These are phyloP conservation scores for Pythium monospermum DNA, from an alignment of 352 stramenopile species.

Conservation along the genomic window DNA sequence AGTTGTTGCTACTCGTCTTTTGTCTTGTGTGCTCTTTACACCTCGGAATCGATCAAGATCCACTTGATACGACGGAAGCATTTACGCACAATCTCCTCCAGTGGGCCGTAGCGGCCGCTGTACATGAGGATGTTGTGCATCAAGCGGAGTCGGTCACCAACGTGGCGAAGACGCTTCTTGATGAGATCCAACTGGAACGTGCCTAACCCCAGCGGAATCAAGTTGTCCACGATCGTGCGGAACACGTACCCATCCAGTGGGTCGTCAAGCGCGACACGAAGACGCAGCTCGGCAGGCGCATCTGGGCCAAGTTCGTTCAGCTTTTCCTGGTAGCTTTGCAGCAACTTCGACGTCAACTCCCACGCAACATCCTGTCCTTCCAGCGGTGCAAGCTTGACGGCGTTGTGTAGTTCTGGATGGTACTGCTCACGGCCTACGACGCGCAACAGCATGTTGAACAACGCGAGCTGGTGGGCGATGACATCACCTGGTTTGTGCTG, in stretches of 20 bases:
- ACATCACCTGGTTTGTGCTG: conserved; percentile 82
- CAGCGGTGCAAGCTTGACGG: conserved; percentile 49
- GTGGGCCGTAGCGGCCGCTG: conserved; percentile 70
- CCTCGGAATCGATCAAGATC: conserved; percentile 89
- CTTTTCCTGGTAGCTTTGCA: conserved; percentile 68
- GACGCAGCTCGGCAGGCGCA: conserved; percentile 52
- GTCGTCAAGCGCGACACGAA: conserved; percentile 65
- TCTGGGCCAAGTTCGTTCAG: conserved; percentile 66
- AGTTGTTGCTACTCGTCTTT: no score
- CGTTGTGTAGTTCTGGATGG: conserved; percentile 63
- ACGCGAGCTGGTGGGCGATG: conserved; percentile 69
- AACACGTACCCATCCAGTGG: conserved; percentile 86
- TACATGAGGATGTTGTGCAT: conserved; percentile 91
- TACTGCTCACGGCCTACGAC: conserved; percentile 77
- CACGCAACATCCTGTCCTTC: conserved; percentile 70
- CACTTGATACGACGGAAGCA: conserved; percentile 90
- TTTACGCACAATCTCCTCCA: conserved; percentile 89
- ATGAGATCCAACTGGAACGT: conserved; percentile 85
- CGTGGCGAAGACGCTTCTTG: conserved; percentile 83
- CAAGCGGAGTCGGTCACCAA: conserved; percentile 80
- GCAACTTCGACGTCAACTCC: conserved; percentile 59
- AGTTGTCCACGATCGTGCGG: conserved; percentile 82
- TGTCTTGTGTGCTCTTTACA: no score
- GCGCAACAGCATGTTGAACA: conserved; percentile 86
- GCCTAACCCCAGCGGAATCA: conserved; percentile 71